Evolutionary conservation across 768 basidiomycete species (phyloP).

Genomic region (Boletus subparvulus): DNA sequence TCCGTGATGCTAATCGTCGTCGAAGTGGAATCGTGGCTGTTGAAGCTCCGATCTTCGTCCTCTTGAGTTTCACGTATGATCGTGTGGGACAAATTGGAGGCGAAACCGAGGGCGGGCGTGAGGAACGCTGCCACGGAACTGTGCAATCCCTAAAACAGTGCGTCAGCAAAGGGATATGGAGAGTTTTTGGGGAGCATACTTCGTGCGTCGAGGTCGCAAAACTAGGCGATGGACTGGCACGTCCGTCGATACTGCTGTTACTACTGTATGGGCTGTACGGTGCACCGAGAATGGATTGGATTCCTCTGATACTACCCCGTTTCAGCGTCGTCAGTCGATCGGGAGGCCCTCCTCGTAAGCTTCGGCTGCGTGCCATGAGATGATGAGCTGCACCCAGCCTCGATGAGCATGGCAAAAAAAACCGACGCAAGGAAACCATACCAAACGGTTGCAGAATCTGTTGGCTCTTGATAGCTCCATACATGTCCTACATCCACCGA

Average conservation of each 20-base stretch:
- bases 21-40: slow-evolving; percentile 62
- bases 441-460: slow-evolving; percentile 84
- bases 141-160: slow-evolving; percentile 48
- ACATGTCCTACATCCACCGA: slow-evolving; percentile 73
- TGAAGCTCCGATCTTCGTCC: slow-evolving; percentile 70
- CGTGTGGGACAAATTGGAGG: slow-evolving; percentile 91
- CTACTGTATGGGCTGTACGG: slow-evolving; percentile 84
- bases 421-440: slow-evolving; percentile 39
- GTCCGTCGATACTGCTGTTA: slow-evolving; percentile 79
- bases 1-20: slow-evolving; percentile 87
- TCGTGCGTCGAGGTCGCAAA: slow-evolving; percentile 86
- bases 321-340: slow-evolving; percentile 80
- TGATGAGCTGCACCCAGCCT: slow-evolving; percentile 48
- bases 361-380: slow-evolving; percentile 62
- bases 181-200: slow-evolving; percentile 35
- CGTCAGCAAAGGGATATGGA: slow-evolving; percentile 11
- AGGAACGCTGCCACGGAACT: slow-evolving; percentile 69
- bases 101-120: slow-evolving; percentile 91
- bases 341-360: slow-evolving; percentile 62
- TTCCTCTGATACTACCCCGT: slow-evolving; percentile 87
- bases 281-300: slow-evolving; percentile 72
- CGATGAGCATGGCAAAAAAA: slow-evolving; percentile 56
- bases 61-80: slow-evolving; percentile 96
- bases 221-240: slow-evolving; percentile 93
- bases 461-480: slow-evolving; percentile 84